Evolutionary conservation across 108 stramenopile species (phyloP).

Genomic region (Bacterosira constricta): DNA sequence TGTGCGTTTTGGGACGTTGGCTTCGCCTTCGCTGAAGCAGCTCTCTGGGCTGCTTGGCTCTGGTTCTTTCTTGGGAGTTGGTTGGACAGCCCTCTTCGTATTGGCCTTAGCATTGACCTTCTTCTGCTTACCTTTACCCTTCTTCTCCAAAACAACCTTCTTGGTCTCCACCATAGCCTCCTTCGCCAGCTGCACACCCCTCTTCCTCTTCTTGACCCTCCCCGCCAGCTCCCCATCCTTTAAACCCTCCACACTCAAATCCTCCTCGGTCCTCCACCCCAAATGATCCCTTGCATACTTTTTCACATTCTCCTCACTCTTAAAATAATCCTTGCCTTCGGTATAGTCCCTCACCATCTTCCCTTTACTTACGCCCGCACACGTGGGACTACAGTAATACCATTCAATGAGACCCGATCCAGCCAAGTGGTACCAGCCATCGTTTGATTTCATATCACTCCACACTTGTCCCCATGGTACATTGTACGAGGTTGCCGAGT

Average conservation of each 20-base stretch:
- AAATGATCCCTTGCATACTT: constrained; percentile 25
- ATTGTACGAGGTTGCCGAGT: background rate
- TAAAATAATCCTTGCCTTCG: constrained; percentile 31
- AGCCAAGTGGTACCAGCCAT: constrained; percentile 16
- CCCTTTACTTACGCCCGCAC: background rate
- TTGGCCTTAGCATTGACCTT: too few species aligned
- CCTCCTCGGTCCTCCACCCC: constrained; percentile 18
- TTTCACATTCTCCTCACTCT: constrained; percentile 16
- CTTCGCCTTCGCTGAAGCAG: background rate
- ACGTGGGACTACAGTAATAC: constrained; percentile 23
- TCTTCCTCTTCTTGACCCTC: constrained; percentile 18
- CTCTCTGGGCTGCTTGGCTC: too few species aligned
- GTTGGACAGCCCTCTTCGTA: too few species aligned
- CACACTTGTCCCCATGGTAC: constrained; percentile 30
- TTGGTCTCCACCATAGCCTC: too few species aligned
- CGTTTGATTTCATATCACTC: constrained; percentile 10
- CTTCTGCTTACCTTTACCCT: too few species aligned
- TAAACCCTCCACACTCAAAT: background rate
- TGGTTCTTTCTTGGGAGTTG: too few species aligned
- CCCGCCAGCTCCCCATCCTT: constrained; percentile 3
- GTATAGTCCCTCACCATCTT: background rate
- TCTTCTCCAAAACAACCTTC: too few species aligned
- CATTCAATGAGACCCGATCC: constrained; percentile 20
- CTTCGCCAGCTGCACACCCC: background rate
- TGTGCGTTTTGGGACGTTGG: background rate